A percentile compares a stretch with the other conserved stretches of the same genome.
Conservation (phyloP, 768 basidiomycete species). For the Hygrocybe punicea region DNA sequence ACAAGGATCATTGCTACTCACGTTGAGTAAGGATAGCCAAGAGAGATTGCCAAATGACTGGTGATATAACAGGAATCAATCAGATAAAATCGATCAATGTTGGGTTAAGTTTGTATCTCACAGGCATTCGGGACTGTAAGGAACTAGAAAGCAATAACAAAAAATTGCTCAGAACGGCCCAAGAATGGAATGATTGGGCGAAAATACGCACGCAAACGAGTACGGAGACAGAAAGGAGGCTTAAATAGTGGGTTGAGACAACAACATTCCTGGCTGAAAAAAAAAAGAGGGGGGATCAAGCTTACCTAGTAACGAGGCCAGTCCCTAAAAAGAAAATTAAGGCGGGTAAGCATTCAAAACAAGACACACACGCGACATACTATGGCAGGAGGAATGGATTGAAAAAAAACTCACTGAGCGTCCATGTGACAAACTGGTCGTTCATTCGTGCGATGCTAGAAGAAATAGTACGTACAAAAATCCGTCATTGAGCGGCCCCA, state of each 20-base stretch:
- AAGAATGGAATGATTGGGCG: neutral
- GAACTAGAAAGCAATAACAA: neutral
- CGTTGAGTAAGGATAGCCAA: neutral
- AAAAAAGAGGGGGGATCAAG: neutral
- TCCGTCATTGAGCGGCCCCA: neutral
- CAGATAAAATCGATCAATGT: neutral
- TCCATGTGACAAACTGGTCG: conserved; percentile 2
- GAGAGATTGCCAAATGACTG: neutral
- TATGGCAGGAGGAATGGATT: neutral
- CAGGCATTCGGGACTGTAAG: neutral
- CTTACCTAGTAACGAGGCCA: neutral
- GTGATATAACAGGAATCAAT: neutral
- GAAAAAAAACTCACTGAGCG: conserved; percentile 8
- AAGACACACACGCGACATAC: too few relatives aligned
- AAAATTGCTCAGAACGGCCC: neutral
- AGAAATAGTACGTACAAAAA: too few relatives aligned
- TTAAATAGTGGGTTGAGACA: neutral
- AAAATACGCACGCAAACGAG: neutral
- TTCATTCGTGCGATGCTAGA: neutral
- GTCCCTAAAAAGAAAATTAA: neutral
- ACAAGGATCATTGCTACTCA: neutral
- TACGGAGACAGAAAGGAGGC: neutral
- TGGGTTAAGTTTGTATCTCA: neutral
- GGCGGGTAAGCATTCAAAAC: neutral
- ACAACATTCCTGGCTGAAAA: neutral